Conservation (phyloP, 306 rosid genomes). For the barrel medic (Medicago truncatula) region DNA sequence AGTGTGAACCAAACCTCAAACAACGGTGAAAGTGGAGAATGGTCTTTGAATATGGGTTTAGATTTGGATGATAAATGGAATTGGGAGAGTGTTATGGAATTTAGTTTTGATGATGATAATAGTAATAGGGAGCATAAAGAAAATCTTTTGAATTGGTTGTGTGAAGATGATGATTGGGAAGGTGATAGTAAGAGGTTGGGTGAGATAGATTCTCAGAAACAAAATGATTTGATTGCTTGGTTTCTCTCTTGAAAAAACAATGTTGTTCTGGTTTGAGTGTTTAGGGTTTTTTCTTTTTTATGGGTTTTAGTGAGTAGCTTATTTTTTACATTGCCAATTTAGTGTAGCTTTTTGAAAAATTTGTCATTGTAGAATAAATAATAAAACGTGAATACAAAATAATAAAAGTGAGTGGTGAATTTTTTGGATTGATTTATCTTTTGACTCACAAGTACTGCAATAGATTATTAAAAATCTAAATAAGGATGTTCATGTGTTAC, state of each 20-base stretch:
- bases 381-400: not conserved
- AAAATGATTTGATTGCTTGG: conserved; percentile 57
- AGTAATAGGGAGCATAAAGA: conserved; percentile 39
- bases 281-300: not conserved
- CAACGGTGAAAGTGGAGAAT: conserved; percentile 39
- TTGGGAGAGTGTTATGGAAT: conserved; percentile 55
- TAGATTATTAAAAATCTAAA: no score
- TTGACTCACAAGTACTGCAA: not conserved
- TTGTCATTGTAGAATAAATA: not conserved
- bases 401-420: not conserved
- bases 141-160: conserved; percentile 48
- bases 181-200: conserved; percentile 34
- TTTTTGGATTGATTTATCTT: not conserved
- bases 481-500: no score
- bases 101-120: not conserved
- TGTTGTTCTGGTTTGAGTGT: not conserved
- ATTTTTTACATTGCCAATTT: not conserved
- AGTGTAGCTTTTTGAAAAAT: not conserved
- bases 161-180: conserved; percentile 58
- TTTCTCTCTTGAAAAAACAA: conserved; percentile 55
- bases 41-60: conserved; percentile 27
- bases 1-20: not conserved
- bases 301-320: not conserved
- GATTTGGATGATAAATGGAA: conserved; percentile 42
- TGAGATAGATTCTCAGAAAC: conserved; percentile 47